Conservation (phyloP, 306 rosid species). For the Canavalia ensiformis region DNA sequence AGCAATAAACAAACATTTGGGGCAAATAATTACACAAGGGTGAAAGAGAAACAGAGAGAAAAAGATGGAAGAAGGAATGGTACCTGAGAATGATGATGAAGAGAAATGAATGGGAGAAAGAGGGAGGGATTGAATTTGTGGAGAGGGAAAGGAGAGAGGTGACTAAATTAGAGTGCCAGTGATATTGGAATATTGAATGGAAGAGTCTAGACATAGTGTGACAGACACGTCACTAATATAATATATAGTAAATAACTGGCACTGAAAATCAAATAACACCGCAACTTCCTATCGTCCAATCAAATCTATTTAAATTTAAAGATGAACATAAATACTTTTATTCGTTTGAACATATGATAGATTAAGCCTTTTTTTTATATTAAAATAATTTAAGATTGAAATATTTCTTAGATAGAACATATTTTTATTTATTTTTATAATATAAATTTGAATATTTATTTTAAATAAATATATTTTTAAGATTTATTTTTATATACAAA, state of each 20-base stretch:
- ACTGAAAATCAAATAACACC: neutral
- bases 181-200: slow-evolving; percentile 18
- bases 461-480: too few relatives aligned
- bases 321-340: too few relatives aligned
- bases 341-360: too few relatives aligned
- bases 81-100: neutral
- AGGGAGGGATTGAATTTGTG: neutral
- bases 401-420: too few relatives aligned
- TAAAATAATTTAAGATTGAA: too few relatives aligned
- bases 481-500: too few relatives aligned
- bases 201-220: slow-evolving; percentile 32
- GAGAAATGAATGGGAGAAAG: neutral
- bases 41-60: neutral
- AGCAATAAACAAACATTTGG: neutral
- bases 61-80: too few relatives aligned
- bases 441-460: too few relatives aligned
- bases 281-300: neutral
- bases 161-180: neutral
- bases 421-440: too few relatives aligned
- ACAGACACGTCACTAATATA: neutral
- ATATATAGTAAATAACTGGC: neutral
- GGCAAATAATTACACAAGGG: too few relatives aligned
- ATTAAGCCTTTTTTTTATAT: too few relatives aligned
- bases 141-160: neutral
- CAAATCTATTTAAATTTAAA: too few relatives aligned